Evolutionary conservation across 345 rosid genomes (phyloP).

Genomic region (Corchorus olitorius): DNA sequence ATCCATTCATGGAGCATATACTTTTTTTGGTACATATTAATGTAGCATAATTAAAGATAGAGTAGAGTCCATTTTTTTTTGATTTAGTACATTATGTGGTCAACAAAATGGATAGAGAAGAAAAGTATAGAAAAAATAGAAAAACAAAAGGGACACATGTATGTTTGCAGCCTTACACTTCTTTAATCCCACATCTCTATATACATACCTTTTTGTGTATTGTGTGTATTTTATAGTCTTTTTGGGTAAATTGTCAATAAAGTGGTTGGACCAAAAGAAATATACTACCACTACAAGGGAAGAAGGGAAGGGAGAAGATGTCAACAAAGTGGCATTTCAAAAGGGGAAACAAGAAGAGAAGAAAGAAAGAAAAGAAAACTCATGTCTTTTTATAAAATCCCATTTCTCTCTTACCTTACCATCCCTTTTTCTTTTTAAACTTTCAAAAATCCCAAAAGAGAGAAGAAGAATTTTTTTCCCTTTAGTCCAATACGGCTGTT

Average conservation of each 20-base stretch:
- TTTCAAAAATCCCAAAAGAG: not conserved
- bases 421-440: slow-evolving; percentile 7
- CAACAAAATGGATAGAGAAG: slow-evolving; percentile 5
- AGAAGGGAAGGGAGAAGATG: not conserved
- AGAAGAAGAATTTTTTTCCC: not conserved
- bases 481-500: slow-evolving; percentile 35
- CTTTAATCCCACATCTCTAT: not conserved
- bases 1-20: too few species aligned
- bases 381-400: not conserved
- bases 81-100: not conserved
- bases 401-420: not conserved
- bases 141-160: not conserved
- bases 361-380: not conserved
- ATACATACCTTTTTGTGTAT: slow-evolving; percentile 1
- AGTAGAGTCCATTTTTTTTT: too few species aligned
- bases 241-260: not conserved
- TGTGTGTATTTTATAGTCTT: not conserved
- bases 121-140: not conserved
- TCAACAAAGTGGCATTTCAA: not conserved
- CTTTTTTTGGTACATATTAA: too few species aligned
- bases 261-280: slow-evolving; percentile 14
- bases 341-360: not conserved
- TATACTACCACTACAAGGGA: too few species aligned
- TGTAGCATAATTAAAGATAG: too few species aligned
- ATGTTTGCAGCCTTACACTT: slow-evolving; percentile 19